Base-by-base conservation (phyloP, 768 basidiomycete genomes). In the Kwoniella shandongensis region DNA sequence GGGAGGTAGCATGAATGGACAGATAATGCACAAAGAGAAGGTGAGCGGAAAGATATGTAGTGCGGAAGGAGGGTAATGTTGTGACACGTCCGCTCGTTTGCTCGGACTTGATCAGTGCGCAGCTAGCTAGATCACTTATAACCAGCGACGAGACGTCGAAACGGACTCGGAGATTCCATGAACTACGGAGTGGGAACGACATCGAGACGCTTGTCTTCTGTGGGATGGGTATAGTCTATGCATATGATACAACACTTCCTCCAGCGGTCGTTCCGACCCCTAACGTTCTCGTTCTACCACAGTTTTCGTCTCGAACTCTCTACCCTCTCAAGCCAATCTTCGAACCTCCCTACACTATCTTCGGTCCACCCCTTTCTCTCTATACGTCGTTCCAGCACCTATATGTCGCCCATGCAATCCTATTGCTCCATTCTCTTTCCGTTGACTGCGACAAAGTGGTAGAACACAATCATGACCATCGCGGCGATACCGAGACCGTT, bases 391-490 rank as follows among this genome's bases (percentile, higher is more conserved):
- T 6, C 32, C 32, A n/a, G 32, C 13, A 32, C 39, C 25, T 49
- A 13, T 49, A n/a, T 35, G 15, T 22, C 15, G 27, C n/a, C 22
- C 47, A 7, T 40, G 35, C 36, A 41, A 32, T 18, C 32, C 32
- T 32, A 69, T 36, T 69, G 46, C 49, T 63, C 54, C 67, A 73
- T 70, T 59, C 75, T 56, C 59, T 82, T 81, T 38, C 85, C 84
- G 67, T 93, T 93, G 59, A 94, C 89, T 30, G 89, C 86, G 48
- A 97, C 80, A 68, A 94, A 84, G 79, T 97, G 93, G 77, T 93
- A 96, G 44, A 84, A 83, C 51, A 97, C 86, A 53, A 92, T 87
- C 4, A 88, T 85, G 64, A 90, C 69, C 86, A 97, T 91, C 26
- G 93, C 88, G 45, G 90, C 80, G 15, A 86, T 79, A 38, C 93